Percentiles rank a stretch among this genome's conserved stretches.
phyloP scores from a whole-genome alignment of 2,329 filamentous ascomycete genomes.

The Penicillium occitanis region DNA sequence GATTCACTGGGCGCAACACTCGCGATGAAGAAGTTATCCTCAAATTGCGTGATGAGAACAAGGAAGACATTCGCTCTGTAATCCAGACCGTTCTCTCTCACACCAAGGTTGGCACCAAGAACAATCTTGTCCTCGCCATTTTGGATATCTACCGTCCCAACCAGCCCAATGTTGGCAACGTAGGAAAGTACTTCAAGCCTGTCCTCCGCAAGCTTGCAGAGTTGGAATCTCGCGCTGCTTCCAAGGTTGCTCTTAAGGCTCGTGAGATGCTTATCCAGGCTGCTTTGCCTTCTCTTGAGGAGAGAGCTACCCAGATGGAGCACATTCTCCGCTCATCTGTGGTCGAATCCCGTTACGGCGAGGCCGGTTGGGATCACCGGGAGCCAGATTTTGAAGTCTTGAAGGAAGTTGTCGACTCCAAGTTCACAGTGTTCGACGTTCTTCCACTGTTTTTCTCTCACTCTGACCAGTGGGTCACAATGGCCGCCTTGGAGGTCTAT shows the following conservation, averaged over 20 bases:
- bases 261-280: constrained; percentile 97
- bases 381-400: constrained; percentile 87
- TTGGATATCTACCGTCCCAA: constrained; percentile 94
- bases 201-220: constrained; percentile 84
- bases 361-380: constrained; percentile 94
- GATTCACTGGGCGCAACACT: constrained; percentile 80
- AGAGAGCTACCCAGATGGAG: constrained; percentile 95
- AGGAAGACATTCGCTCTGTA: constrained; percentile 82
- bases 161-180: constrained; percentile 83
- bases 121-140: constrained; percentile 86
- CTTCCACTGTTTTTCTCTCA: constrained; percentile 93
- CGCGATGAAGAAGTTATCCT: constrained; percentile 94
- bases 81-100: constrained; percentile 90
- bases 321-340: constrained; percentile 96
- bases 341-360: constrained; percentile 93
- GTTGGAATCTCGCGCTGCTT: constrained; percentile 78
- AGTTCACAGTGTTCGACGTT: constrained; percentile 97
- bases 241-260: constrained; percentile 96
- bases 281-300: constrained; percentile 90
- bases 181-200: constrained; percentile 82
- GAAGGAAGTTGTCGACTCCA: constrained; percentile 97
- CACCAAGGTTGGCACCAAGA: constrained; percentile 89
- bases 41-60: constrained; percentile 92
- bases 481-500: constrained; percentile 94
- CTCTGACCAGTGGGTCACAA: constrained; percentile 87